These are phyloP conservation scores for Aquilaria agallochum DNA, from an alignment of 441 rosid species.

Conservation along the genomic window DNA sequence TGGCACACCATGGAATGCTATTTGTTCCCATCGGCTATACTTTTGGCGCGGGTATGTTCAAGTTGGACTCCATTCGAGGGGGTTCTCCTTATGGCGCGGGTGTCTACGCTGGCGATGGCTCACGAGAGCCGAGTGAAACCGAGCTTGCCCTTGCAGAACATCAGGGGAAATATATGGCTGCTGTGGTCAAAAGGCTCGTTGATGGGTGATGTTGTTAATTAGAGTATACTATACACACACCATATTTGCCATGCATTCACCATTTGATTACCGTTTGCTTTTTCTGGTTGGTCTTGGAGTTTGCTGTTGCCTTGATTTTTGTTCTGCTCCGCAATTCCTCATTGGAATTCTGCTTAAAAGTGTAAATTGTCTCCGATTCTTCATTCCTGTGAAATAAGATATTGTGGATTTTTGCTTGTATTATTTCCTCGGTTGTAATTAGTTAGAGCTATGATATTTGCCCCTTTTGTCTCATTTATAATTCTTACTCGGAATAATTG, in stretches of 20 bases:
- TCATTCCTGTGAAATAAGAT: conserved; percentile 13
- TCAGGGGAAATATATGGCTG: conserved; percentile 96
- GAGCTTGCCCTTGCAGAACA: conserved; percentile 91
- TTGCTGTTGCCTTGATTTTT: conserved; percentile 1
- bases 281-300: conserved; percentile 19
- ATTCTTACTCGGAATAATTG: too few relatives aligned
- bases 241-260: conserved; percentile 13
- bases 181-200: conserved; percentile 71
- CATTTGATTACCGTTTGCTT: conserved; percentile 18
- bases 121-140: conserved; percentile 75
- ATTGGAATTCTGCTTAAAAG: conserved; percentile 10
- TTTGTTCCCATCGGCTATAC: conserved; percentile 96
- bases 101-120: conserved; percentile 87
- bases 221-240: background rate
- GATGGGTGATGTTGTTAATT: conserved; percentile 29
- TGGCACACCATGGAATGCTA: conserved; percentile 96
- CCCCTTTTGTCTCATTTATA: too few relatives aligned
- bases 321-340: background rate
- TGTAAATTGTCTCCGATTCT: conserved; percentile 32
- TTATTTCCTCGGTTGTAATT: conserved; percentile 15
- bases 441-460: too few relatives aligned
- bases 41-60: conserved; percentile 98
- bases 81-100: conserved; percentile 99
- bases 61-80: conserved; percentile 82
- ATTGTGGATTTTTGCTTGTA: conserved; percentile 19